These are phyloP conservation scores for Schoenoplectus tabernaemontani DNA, from an alignment of 202 grass and related monocot genomes.

Conservation along the genomic window DNA sequence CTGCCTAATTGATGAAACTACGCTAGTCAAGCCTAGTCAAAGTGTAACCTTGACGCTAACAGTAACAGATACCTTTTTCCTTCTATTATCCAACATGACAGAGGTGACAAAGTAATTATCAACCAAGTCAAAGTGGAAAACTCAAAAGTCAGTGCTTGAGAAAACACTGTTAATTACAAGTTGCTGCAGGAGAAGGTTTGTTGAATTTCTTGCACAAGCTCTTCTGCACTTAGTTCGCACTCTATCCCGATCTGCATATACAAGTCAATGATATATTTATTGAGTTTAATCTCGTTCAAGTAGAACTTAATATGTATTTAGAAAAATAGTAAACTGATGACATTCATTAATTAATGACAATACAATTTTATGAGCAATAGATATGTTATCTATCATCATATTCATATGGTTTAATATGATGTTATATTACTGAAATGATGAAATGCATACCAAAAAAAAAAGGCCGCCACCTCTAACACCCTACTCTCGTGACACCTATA, in stretches of 20 bases:
- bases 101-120: not conserved
- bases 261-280: not conserved
- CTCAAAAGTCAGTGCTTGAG: not conserved
- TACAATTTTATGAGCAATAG: no score
- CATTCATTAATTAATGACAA: no score
- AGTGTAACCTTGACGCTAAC: not conserved
- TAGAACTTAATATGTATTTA: not conserved
- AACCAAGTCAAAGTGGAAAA: not conserved
- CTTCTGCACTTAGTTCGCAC: conserved; percentile 78
- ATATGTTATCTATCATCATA: no score
- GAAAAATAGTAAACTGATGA: no score
- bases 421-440: no score
- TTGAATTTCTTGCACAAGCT: conserved; percentile 73
- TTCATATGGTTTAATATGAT: no score
- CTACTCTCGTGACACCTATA: no score
- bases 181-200: conserved; percentile 49
- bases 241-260: conserved; percentile 78
- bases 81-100: not conserved
- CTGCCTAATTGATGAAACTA: not conserved
- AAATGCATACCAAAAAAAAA: no score
- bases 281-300: not conserved
- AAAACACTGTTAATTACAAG: not conserved
- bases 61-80: not conserved
- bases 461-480: no score
- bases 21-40: not conserved